phyloP scores from a whole-genome alignment of 345 rosid species.

The Adansonia digitata region DNA sequence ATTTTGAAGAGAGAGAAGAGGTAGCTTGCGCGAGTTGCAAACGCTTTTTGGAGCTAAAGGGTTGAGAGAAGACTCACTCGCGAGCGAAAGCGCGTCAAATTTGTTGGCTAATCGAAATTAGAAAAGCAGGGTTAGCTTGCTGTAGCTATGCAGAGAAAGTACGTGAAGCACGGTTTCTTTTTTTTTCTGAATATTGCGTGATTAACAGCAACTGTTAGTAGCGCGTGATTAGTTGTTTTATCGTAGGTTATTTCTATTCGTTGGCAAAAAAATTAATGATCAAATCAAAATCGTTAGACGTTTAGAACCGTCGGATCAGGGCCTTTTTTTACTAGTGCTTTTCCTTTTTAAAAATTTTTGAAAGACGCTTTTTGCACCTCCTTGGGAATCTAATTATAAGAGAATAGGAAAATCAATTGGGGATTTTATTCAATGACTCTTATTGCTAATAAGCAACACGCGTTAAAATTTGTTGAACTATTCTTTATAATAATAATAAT shows the following conservation, averaged over 20 bases:
- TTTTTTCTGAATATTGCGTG: background rate
- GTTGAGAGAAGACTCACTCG: background rate
- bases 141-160: background rate
- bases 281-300: background rate
- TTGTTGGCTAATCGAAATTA: background rate
- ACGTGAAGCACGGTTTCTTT: background rate
- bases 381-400: too few species aligned
- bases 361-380: too few species aligned
- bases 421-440: too few species aligned
- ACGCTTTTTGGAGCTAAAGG: background rate
- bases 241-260: slow-evolving; percentile 1
- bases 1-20: slow-evolving; percentile 8
- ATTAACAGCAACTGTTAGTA: background rate
- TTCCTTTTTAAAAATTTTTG: too few species aligned
- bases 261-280: background rate
- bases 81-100: background rate
- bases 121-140: background rate
- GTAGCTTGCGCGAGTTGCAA: background rate
- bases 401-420: too few species aligned
- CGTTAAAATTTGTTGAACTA: too few species aligned
- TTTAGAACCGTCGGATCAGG: background rate
- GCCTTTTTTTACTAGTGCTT: too few species aligned
- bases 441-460: too few species aligned
- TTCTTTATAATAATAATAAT: too few species aligned
- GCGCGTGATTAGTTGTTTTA: background rate